Evolutionary conservation across 768 basidiomycete genomes (phyloP).

Genomic region (Harrya chromipes): DNA sequence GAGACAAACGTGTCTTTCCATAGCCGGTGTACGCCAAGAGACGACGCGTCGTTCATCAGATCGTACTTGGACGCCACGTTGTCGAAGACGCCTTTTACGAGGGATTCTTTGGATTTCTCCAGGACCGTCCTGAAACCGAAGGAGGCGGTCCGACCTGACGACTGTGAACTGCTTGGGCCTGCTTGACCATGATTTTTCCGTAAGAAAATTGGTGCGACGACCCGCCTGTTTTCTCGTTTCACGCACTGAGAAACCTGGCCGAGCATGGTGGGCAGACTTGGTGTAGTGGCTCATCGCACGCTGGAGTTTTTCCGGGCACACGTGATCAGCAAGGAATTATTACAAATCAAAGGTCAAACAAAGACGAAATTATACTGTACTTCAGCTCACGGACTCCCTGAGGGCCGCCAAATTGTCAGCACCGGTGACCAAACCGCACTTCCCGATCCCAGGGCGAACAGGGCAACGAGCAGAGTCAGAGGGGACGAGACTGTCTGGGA

Average conservation of each 20-base stretch:
- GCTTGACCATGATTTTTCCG: constrained; percentile 24
- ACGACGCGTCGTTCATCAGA: constrained; percentile 99
- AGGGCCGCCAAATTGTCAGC: too few species aligned
- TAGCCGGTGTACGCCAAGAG: constrained; percentile 90
- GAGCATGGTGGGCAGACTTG: constrained; percentile 12
- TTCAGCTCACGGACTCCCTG: too few species aligned
- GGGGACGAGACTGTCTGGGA: too few species aligned
- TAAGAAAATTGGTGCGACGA: constrained; percentile 6
- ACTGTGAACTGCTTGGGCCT: constrained; percentile 5
- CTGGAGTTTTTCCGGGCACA: too few species aligned
- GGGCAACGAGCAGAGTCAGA: too few species aligned
- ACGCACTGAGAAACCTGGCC: constrained; percentile 12
- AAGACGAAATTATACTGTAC: too few species aligned
- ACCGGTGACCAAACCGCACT: too few species aligned
- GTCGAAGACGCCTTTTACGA: constrained; percentile 92
- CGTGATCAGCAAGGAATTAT: too few species aligned
- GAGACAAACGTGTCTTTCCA: constrained; percentile 95
- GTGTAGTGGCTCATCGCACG: neutral
- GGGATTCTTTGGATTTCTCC: constrained; percentile 79
- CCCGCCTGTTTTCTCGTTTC: constrained; percentile 11
- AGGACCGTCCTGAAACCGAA: constrained; percentile 93
- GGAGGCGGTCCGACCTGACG: constrained; percentile 58
- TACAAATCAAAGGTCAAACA: too few species aligned
- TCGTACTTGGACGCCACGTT: constrained; percentile 96
- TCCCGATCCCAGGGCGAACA: too few species aligned